Conservation (phyloP, 1,284 basidiomycete genomes). For the Xerocomus amazonicus region DNA sequence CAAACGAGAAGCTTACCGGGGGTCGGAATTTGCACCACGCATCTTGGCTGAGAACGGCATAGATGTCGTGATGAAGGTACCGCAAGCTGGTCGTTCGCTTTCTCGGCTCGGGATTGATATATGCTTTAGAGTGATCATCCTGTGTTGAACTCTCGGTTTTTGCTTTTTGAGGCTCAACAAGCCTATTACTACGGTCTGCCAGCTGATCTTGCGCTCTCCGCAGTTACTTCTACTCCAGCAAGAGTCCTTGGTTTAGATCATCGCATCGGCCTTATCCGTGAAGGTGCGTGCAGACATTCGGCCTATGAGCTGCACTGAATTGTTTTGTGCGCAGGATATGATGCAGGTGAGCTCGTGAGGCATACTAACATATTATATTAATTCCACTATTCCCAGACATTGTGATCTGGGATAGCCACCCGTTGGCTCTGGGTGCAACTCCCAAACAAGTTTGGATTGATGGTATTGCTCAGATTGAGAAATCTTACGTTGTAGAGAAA, state of each 20-base stretch:
- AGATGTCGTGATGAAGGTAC: conserved; percentile 74
- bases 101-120: conserved; percentile 3
- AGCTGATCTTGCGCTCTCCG: conserved; percentile 57
- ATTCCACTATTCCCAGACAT: conserved; percentile 37
- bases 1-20: conserved; percentile 84
- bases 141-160: conserved; percentile 72
- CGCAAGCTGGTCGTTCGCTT: background rate
- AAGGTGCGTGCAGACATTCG: conserved; percentile 39
- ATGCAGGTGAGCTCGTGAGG: conserved; percentile 37
- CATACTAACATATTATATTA: background rate
- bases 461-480: conserved; percentile 57
- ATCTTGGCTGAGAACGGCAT: conserved; percentile 76
- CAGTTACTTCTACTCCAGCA: conserved; percentile 80
- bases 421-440: conserved; percentile 67
- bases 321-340: conserved; percentile 37
- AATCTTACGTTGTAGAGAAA: conserved; percentile 45
- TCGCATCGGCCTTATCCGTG: conserved; percentile 71
- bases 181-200: conserved; percentile 75
- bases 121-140: conserved; percentile 63
- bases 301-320: background rate
- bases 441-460: conserved; percentile 76
- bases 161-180: conserved; percentile 85
- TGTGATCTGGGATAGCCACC: conserved; percentile 74
- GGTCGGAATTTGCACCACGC: conserved; percentile 80
- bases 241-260: conserved; percentile 76